Evolutionary conservation across 2,329 filamentous ascomycete species (phyloP).

Genomic region (Aspergillus ochraceoroseus): DNA sequence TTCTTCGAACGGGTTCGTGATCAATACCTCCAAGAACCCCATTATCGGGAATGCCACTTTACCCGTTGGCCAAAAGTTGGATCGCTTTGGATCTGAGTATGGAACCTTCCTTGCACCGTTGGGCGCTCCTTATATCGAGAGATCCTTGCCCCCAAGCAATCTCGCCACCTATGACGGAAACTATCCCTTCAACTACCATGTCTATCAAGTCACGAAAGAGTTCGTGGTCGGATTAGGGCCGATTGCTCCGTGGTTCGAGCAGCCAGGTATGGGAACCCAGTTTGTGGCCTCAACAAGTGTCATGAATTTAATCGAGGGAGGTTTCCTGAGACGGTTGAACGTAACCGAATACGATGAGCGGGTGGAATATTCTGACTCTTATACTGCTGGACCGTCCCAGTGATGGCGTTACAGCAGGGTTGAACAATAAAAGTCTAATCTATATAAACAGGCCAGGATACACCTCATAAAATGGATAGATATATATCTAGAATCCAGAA

Average conservation of each 20-base stretch:
- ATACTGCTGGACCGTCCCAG: slow-evolving; percentile 8
- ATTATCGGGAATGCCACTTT: slow-evolving; percentile 45
- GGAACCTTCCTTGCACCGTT: slow-evolving; percentile 45
- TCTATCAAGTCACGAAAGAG: slow-evolving; percentile 44
- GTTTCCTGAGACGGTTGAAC: slow-evolving; percentile 15
- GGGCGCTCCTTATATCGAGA: slow-evolving; percentile 46
- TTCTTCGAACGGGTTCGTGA: slow-evolving; percentile 41
- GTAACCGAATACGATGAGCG: slow-evolving; percentile 8
- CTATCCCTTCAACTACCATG: slow-evolving; percentile 49
- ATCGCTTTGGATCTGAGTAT: slow-evolving; percentile 48
- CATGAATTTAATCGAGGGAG: slow-evolving; percentile 29
- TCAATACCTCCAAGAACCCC: slow-evolving; percentile 32
- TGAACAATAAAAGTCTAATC: too few species aligned
- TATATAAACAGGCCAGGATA: too few species aligned
- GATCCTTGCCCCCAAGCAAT: slow-evolving; percentile 47
- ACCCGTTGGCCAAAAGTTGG: slow-evolving; percentile 41
- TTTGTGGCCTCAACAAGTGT: slow-evolving; percentile 30
- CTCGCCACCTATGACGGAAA: slow-evolving; percentile 36
- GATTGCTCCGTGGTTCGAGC: slow-evolving; percentile 49
- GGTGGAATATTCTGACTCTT: slow-evolving; percentile 12
- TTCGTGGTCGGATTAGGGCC: slow-evolving; percentile 45
- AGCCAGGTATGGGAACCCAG: slow-evolving; percentile 47
- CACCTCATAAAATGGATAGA: too few species aligned
- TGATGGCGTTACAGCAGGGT: not conserved
- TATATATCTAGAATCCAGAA: too few species aligned